Evolutionary conservation across 2,329 filamentous ascomycete genomes (phyloP).

Genomic region (Lecanosticta acicola): DNA sequence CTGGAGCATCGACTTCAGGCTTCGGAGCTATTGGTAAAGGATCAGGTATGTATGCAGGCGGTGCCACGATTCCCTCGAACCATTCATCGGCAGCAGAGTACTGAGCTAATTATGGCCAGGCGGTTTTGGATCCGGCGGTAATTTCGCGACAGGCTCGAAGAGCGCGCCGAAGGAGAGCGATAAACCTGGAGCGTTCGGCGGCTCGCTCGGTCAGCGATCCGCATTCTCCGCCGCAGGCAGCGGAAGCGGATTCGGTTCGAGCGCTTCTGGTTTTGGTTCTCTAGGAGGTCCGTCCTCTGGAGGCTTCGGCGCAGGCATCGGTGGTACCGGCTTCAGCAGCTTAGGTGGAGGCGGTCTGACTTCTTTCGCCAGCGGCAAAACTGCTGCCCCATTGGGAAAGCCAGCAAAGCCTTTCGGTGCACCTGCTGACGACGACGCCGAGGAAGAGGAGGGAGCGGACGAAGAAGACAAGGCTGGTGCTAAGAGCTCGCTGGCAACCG

Average conservation of each 20-base stretch:
- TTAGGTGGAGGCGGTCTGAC: constrained; percentile 46
- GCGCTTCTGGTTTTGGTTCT: constrained; percentile 30
- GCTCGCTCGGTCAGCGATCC: constrained; percentile 32
- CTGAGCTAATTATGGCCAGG: constrained; percentile 4
- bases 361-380: constrained; percentile 56
- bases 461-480: constrained; percentile 40
- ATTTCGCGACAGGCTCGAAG: constrained; percentile 26
- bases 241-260: constrained; percentile 30
- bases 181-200: constrained; percentile 33
- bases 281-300: constrained; percentile 19
- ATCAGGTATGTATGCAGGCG: constrained; percentile 6
- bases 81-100: background rate
- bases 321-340: constrained; percentile 34
- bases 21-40: constrained; percentile 34
- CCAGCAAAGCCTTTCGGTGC: constrained; percentile 71
- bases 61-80: too few species aligned
- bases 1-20: constrained; percentile 34
- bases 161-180: constrained; percentile 31
- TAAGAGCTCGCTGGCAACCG: constrained; percentile 41
- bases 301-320: constrained; percentile 22
- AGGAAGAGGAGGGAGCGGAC: constrained; percentile 47
- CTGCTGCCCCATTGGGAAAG: constrained; percentile 45
- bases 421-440: constrained; percentile 50
- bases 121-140: constrained; percentile 29
- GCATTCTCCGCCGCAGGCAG: constrained; percentile 25